These are phyloP conservation scores for Pulveroboletus sp. DNA, from an alignment of 768 basidiomycete species.

Conservation along the genomic window DNA sequence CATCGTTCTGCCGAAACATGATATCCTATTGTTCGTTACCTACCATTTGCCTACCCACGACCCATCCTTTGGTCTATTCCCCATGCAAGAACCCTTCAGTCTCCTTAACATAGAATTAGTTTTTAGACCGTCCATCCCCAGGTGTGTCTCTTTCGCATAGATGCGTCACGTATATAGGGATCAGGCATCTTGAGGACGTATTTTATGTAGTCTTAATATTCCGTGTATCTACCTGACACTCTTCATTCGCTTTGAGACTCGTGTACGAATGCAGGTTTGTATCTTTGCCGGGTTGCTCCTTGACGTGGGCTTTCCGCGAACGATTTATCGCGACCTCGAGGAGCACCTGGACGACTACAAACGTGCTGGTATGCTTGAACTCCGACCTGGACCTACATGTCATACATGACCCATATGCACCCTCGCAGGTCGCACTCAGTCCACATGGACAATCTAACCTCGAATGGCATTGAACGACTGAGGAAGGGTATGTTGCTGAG, in stretches of 20 bases:
- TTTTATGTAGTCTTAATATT: slow-evolving; percentile 32
- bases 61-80: slow-evolving; percentile 1
- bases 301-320: background rate
- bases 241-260: slow-evolving; percentile 4
- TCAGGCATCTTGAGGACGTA: slow-evolving; percentile 34
- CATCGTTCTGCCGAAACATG: slow-evolving; percentile 5
- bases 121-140: slow-evolving; percentile 19
- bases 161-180: slow-evolving; percentile 31
- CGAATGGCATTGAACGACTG: slow-evolving; percentile 22
- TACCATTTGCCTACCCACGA: slow-evolving; percentile 2
- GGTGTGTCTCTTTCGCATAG: slow-evolving; percentile 18
- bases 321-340: background rate
- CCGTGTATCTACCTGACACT: slow-evolving; percentile 24
- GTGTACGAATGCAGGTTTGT: slow-evolving; percentile 22
- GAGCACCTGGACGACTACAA: background rate
- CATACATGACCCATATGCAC: slow-evolving; percentile 11
- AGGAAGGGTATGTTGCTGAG: slow-evolving; percentile 16
- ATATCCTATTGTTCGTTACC: slow-evolving; percentile 19
- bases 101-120: slow-evolving; percentile 19
- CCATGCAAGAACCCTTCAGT: slow-evolving; percentile 6
- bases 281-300: background rate
- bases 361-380: slow-evolving; percentile 2
- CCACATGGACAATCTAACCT: slow-evolving; percentile 20
- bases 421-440: slow-evolving; percentile 8
- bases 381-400: background rate